These are phyloP conservation scores for Blumeria graminis DNA, from an alignment of 2,329 filamentous ascomycete genomes.

Conservation along the genomic window DNA sequence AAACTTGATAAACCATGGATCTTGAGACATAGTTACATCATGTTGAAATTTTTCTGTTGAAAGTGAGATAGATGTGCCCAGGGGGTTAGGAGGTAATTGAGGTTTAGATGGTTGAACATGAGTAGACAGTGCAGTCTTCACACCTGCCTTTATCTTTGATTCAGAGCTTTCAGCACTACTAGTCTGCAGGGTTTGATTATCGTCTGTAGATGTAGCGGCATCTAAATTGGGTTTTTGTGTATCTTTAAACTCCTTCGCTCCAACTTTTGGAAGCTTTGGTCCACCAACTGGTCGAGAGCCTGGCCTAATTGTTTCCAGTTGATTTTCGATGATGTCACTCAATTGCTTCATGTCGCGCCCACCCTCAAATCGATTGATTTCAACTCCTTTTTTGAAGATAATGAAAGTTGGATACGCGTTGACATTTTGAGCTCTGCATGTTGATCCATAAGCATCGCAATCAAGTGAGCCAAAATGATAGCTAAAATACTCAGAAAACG, in stretches of 20 bases:
- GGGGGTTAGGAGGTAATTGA: conserved; percentile 40
- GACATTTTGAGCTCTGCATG: conserved; percentile 47
- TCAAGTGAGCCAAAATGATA: conserved; percentile 74
- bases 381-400: conserved; percentile 57
- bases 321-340: conserved; percentile 48
- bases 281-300: conserved; percentile 42
- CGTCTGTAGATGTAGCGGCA: conserved; percentile 5
- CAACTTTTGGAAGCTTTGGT: conserved; percentile 41
- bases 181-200: conserved; percentile 3
- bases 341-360: conserved; percentile 41
- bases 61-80: conserved; percentile 50
- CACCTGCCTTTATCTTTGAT: conserved; percentile 5
- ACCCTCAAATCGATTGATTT: conserved; percentile 38
- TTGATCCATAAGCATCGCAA: conserved; percentile 60
- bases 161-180: conserved; percentile 8
- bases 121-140: conserved; percentile 15
- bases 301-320: conserved; percentile 54
- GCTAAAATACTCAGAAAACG: conserved; percentile 63
- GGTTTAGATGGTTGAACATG: conserved; percentile 23
- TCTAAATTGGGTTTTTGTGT: conserved; percentile 4
- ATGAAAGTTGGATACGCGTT: conserved; percentile 50
- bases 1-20: conserved; percentile 98
- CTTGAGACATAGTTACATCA: conserved; percentile 61
- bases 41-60: conserved; percentile 70
- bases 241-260: conserved; percentile 23